These are phyloP conservation scores for Casuarina glauca DNA, from an alignment of 306 rosid species.

Conservation along the genomic window DNA sequence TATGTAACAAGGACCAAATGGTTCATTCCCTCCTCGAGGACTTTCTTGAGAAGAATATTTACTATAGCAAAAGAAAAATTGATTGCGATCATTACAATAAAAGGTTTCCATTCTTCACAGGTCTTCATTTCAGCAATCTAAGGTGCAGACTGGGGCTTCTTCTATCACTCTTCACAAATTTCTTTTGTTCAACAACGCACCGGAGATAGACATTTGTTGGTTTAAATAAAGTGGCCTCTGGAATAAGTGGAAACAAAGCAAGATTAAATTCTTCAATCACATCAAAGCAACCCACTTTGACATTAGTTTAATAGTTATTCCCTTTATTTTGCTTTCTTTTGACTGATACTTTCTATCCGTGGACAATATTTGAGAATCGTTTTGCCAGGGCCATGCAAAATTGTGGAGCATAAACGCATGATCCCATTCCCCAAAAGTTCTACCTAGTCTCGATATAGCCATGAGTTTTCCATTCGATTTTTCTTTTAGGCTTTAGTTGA, in stretches of 20 bases:
- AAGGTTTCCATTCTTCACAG: slow-evolving; percentile 75
- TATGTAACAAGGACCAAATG: slow-evolving; percentile 88
- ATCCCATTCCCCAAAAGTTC: slow-evolving; percentile 13
- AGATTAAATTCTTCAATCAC: slow-evolving; percentile 72
- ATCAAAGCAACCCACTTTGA: slow-evolving; percentile 54
- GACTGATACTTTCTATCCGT: slow-evolving; percentile 37
- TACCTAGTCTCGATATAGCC: slow-evolving; percentile 26
- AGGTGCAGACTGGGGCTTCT: slow-evolving; percentile 28
- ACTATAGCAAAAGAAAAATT: slow-evolving; percentile 63
- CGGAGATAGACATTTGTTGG: slow-evolving; percentile 19
- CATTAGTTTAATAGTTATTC: slow-evolving; percentile 44
- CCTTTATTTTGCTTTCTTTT: slow-evolving; percentile 45
- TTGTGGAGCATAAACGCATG: slow-evolving; percentile 31
- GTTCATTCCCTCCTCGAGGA: slow-evolving; percentile 79
- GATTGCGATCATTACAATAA: slow-evolving; percentile 68
- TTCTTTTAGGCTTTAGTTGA: slow-evolving; percentile 5
- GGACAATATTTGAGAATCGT: slow-evolving; percentile 41
- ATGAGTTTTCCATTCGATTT: slow-evolving; percentile 43
- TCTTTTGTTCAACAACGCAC: slow-evolving; percentile 24
- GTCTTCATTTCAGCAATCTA: slow-evolving; percentile 33
- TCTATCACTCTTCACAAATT: slow-evolving; percentile 18
- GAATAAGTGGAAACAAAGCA: slow-evolving; percentile 73
- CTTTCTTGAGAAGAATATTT: slow-evolving; percentile 84
- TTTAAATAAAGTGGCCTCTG: slow-evolving; percentile 33
- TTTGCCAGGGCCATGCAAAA: slow-evolving; percentile 15